A percentile compares a stretch with the other conserved stretches of the same genome.
Evolutionary conservation across 805 yeast species (phyloP).

Genomic region (Dipodascus albidus): DNA sequence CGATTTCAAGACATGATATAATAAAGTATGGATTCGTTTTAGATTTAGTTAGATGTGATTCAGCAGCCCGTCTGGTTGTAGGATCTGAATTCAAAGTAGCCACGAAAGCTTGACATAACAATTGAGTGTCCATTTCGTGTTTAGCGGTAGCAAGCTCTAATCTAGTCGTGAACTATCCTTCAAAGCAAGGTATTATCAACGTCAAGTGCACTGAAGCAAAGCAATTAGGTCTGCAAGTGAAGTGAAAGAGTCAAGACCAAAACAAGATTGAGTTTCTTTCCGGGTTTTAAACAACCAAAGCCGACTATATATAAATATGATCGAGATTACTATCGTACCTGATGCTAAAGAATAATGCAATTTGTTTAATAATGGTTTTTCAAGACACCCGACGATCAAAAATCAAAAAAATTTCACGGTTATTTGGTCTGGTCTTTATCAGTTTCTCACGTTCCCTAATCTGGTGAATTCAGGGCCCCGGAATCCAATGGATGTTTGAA

Average conservation of each 20-base stretch:
- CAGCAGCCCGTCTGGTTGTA: background rate
- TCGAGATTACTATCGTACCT: background rate
- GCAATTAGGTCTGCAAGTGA: background rate
- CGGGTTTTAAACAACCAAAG: background rate
- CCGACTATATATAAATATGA: background rate
- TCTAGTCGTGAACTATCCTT: background rate
- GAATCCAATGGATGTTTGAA: background rate
- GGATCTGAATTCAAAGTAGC: background rate
- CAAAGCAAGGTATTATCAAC: background rate
- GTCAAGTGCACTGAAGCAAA: too few species aligned
- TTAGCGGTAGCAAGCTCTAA: background rate
- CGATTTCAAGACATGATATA: background rate
- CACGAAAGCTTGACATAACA: background rate
- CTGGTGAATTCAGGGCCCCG: background rate
- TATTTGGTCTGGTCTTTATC: background rate
- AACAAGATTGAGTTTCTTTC: background rate
- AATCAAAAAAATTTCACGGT: background rate
- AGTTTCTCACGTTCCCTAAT: background rate
- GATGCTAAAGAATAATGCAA: too few species aligned
- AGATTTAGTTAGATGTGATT: background rate
- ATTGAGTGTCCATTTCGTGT: background rate
- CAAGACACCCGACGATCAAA: background rate
- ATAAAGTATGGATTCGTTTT: background rate
- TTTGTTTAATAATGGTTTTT: background rate
- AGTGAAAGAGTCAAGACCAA: background rate